A percentile compares a stretch with the other conserved stretches of the same genome.
These are phyloP conservation scores for Penicillium brasilianum DNA, from an alignment of 2,329 filamentous ascomycete species.

Conservation along the genomic window DNA sequence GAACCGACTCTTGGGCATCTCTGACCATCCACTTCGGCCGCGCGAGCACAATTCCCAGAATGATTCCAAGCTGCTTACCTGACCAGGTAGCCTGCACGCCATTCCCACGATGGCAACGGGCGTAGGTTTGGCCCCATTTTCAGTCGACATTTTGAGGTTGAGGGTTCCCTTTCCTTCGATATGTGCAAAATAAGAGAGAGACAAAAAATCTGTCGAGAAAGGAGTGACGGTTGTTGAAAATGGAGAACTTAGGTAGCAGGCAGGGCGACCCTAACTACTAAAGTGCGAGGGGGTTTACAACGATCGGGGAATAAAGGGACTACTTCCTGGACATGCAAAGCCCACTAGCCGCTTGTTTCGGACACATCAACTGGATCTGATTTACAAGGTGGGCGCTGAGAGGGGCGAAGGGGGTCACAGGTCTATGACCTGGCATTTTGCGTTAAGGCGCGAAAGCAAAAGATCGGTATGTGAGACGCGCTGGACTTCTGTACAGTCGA, in stretches of 20 bases:
- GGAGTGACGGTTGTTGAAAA: background rate
- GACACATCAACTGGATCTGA: constrained; percentile 1
- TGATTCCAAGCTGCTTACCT: constrained; percentile 30
- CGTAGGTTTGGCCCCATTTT: constrained; percentile 18
- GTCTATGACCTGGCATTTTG: background rate
- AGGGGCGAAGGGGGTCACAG: constrained; percentile 4
- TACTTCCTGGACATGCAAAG: background rate
- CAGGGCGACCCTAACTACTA: background rate
- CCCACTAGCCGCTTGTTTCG: background rate
- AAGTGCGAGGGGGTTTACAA: background rate
- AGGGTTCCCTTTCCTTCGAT: constrained; percentile 15
- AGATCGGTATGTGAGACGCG: constrained; percentile 3
- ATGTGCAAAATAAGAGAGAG: constrained; percentile 7
- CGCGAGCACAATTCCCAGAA: constrained; percentile 33
- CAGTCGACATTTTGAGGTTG: constrained; percentile 4
- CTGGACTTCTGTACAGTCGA: background rate
- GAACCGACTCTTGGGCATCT: constrained; percentile 30
- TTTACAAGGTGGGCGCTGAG: background rate
- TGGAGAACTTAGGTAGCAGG: background rate
- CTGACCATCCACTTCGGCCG: constrained; percentile 29
- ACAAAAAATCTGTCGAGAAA: background rate
- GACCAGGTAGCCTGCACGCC: constrained; percentile 34
- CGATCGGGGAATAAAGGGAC: constrained; percentile 2
- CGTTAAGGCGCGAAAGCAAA: background rate
- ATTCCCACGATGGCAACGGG: constrained; percentile 33